Conservation (phyloP, 2,329 filamentous ascomycete genomes). For the Ophiostoma tasmaniense region DNA sequence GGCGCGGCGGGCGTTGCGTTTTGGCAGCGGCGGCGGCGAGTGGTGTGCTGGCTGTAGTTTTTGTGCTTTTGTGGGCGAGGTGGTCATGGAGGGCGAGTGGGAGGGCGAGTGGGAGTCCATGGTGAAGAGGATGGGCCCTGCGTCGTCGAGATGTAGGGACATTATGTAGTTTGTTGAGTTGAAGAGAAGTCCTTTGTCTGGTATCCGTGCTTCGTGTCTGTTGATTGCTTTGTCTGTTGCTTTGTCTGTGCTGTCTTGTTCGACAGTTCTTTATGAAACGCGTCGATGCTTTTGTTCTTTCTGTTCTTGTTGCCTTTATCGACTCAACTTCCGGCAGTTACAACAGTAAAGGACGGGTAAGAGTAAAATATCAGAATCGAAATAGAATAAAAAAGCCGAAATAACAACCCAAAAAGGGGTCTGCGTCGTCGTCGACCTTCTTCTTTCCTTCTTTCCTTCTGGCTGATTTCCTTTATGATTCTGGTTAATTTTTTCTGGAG, state of each 20-base stretch:
- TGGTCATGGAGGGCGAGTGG: neutral
- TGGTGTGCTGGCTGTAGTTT: neutral
- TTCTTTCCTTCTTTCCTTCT: conserved; percentile 9
- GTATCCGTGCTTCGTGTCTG: neutral
- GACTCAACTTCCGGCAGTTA: neutral
- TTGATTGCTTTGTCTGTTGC: neutral
- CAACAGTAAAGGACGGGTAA: neutral
- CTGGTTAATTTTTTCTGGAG: conserved; percentile 6
- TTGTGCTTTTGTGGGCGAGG: conserved; percentile 13
- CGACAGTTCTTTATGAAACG: too few species aligned
- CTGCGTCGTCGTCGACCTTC: neutral
- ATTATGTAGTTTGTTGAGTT: neutral
- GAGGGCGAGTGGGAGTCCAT: neutral
- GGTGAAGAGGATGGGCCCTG: neutral
- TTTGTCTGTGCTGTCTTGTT: neutral
- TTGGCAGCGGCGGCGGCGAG: conserved; percentile 38
- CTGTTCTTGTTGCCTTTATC: neutral
- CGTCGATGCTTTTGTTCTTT: too few species aligned
- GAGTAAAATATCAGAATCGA: neutral
- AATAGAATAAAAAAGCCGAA: neutral
- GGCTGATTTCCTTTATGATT: neutral
- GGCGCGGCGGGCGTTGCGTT: conserved; percentile 41
- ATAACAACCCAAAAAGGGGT: neutral
- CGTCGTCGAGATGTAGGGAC: neutral
- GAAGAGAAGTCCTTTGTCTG: neutral